Evolutionary conservation across 768 basidiomycete species (phyloP).

Genomic region (Boletus vermiculosoides): DNA sequence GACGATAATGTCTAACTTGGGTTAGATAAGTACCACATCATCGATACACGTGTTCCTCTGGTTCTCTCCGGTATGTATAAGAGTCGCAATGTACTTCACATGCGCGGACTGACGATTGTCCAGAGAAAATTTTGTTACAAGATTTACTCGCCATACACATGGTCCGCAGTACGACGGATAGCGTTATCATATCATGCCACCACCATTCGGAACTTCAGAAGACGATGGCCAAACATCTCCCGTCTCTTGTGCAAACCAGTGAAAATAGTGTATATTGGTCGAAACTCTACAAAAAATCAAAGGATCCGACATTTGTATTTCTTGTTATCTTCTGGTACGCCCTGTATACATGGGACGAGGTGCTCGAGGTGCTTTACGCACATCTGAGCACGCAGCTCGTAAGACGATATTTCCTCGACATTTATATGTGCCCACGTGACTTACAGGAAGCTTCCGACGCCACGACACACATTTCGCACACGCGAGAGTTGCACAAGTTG

Average conservation of each 20-base stretch:
- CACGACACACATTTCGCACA: conserved; percentile 39
- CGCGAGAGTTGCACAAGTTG: conserved; percentile 54
- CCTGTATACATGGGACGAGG: conserved; percentile 61
- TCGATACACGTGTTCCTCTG: conserved; percentile 37
- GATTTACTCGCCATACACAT: conserved; percentile 42
- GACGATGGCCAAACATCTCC: conserved; percentile 29
- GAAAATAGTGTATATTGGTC: conserved; percentile 39
- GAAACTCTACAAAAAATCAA: conserved; percentile 31
- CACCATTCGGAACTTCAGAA: conserved; percentile 23
- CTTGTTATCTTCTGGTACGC: conserved; percentile 55
- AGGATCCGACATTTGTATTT: conserved; percentile 35
- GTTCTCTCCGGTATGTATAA: conserved; percentile 19
- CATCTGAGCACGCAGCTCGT: conserved; percentile 51
- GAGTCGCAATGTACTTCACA: not conserved
- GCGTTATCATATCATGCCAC: conserved; percentile 38
- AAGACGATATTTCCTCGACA: not conserved
- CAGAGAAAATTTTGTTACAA: conserved; percentile 30
- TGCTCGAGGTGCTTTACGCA: conserved; percentile 49
- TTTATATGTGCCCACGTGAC: not conserved
- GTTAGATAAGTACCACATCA: conserved; percentile 24
- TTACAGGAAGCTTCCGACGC: conserved; percentile 45
- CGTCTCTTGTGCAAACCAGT: conserved; percentile 32
- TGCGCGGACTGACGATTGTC: not conserved
- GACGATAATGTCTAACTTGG: not conserved
- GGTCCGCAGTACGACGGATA: conserved; percentile 29